phyloP scores from a whole-genome alignment of 2,329 filamentous ascomycete species.

The Colletotrichum lindemuthianum region DNA sequence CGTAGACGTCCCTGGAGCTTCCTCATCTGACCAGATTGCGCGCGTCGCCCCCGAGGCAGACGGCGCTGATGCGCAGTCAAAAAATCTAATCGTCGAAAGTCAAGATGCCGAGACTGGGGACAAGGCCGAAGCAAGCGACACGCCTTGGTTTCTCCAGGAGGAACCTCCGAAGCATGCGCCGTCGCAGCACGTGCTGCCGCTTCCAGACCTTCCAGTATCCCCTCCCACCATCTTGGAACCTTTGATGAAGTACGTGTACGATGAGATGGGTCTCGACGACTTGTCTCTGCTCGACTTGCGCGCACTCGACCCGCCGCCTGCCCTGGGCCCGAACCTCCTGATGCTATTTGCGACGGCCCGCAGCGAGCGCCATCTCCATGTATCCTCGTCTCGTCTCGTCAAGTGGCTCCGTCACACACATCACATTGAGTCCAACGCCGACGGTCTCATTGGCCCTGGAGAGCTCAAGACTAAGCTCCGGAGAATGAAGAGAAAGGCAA shows the following conservation, averaged over 20 bases:
- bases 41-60: background rate
- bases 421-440: conserved; percentile 79
- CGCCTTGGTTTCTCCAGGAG: conserved; percentile 90
- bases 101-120: background rate
- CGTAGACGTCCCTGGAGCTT: background rate
- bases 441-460: conserved; percentile 88
- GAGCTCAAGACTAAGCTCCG: conserved; percentile 89
- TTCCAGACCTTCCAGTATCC: conserved; percentile 69
- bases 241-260: conserved; percentile 80
- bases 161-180: conserved; percentile 65
- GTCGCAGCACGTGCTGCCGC: conserved; percentile 56
- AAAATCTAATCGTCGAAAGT: background rate
- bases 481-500: conserved; percentile 82
- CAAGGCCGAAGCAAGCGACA: conserved; percentile 35
- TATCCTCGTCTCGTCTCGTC: conserved; percentile 88
- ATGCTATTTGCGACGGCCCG: conserved; percentile 94
- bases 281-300: conserved; percentile 85
- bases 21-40: too few species aligned
- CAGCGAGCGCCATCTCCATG: conserved; percentile 91
- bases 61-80: background rate
- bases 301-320: conserved; percentile 83
- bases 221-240: conserved; percentile 77
- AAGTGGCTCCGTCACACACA: conserved; percentile 82
- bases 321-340: conserved; percentile 86
- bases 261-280: conserved; percentile 87